Evolutionary conservation across 2,329 filamentous ascomycete genomes (phyloP), one percentile per base, ranked within the genome.

Genomic region (Cordyceps farinosa): DNA sequence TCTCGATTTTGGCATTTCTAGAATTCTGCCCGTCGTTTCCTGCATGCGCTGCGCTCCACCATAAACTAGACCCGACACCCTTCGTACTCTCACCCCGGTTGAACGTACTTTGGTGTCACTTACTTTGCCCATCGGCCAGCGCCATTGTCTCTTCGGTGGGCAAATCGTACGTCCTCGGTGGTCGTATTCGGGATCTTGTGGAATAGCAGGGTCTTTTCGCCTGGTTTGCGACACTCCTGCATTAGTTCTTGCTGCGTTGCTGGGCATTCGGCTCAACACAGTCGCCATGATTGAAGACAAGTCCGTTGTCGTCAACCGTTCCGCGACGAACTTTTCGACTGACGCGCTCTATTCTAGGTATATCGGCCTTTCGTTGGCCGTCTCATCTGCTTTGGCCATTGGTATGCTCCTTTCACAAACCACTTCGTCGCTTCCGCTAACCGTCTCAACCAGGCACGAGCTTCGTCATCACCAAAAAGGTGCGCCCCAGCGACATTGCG

Each of bases 381-480:
- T 63, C 32, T 63, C 61, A 32, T 63, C 61, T 10, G 61, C 61
- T 34, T 29, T 63, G 32, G 61, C 61, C 8, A 63, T 63, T 32
- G 61, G 61, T 63, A 59, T 40, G 61, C 32, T 38, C 40, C 5
- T 15, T 27, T 29, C 22, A 17, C 5, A 22, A 6, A 29, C 13
- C 27, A 22, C 5, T n/a, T 44, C 8, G 4, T n/a, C 17, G 7
- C 29, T 22, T 7, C 67, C 67, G 62, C 64, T 54, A 61, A 51
- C 47, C 45, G 17, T 45, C 40, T 64, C 48, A 64, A 51, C 36
- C 70, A 95, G 92, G 92, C 73, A 92, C 91, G 58, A 97, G 93
- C 84, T 99, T 99, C 77, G 94, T 99, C 69, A 97, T 99, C 72
- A 99, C 96, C 54, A 99, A 99, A 80, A 98, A 97, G 85, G 91